A percentile compares a stretch with the other conserved stretches of the same genome.
These are phyloP conservation scores for Saturnispora mendoncae DNA, from an alignment of 805 yeast genomes.

Conservation along the genomic window DNA sequence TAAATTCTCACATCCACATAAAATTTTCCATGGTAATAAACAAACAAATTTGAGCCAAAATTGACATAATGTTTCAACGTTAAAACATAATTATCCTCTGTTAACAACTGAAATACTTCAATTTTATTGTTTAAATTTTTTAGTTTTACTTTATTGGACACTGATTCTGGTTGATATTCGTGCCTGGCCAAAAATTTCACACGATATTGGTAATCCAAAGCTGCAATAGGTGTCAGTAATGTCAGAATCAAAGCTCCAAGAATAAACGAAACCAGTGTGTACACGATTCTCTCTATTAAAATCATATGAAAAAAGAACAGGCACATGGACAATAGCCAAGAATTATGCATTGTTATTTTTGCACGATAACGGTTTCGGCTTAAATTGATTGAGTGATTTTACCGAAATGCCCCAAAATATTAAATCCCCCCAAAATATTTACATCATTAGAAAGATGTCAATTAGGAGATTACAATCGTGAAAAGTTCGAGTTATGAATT, in stretches of 20 bases:
- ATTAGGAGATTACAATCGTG: too few species aligned
- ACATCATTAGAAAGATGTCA: too few species aligned
- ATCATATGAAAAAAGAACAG: too few species aligned
- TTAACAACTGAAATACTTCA: neutral
- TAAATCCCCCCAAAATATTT: too few species aligned
- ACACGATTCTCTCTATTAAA: neutral
- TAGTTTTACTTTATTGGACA: neutral
- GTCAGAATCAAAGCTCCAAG: neutral
- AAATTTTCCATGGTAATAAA: neutral
- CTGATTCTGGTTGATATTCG: neutral
- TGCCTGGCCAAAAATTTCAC: constrained; percentile 1
- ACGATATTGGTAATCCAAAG: neutral
- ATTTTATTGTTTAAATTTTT: neutral
- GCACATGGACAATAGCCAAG: too few species aligned
- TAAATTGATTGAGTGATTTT: too few species aligned
- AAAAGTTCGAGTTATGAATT: too few species aligned
- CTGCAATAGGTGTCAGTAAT: neutral
- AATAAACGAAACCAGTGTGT: neutral
- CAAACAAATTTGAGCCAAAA: neutral
- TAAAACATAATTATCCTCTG: neutral
- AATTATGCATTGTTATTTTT: too few species aligned
- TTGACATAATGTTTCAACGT: neutral
- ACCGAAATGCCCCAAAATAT: too few species aligned
- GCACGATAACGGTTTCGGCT: too few species aligned
- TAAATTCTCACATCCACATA: constrained; percentile 1